These are phyloP conservation scores for Penicillium diatomitis DNA, from an alignment of 495 filamentous ascomycete species.

Conservation along the genomic window DNA sequence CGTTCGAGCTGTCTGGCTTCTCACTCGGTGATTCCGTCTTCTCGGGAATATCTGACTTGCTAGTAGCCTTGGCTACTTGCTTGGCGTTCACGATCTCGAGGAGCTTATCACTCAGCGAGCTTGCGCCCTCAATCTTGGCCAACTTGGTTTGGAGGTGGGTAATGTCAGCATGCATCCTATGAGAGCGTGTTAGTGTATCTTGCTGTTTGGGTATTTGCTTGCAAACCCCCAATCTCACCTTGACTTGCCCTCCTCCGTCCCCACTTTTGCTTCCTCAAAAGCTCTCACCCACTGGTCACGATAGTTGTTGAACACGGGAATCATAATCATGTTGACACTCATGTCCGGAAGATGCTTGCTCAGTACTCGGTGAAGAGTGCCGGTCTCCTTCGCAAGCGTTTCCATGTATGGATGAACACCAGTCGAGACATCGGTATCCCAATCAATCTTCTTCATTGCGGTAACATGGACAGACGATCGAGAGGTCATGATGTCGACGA, in stretches of 20 bases:
- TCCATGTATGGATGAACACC: constrained; percentile 75
- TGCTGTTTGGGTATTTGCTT: too few species aligned
- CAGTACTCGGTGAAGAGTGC: constrained; percentile 78
- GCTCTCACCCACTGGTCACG: constrained; percentile 72
- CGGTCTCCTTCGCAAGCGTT: constrained; percentile 79
- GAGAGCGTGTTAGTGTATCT: constrained; percentile 3
- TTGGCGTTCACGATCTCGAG: constrained; percentile 61
- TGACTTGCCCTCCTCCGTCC: constrained; percentile 56
- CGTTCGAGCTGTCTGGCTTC: constrained; percentile 5
- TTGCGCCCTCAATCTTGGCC: constrained; percentile 72
- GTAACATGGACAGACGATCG: constrained; percentile 63
- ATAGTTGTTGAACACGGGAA: constrained; percentile 80
- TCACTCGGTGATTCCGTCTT: constrained; percentile 7
- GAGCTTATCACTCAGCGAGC: constrained; percentile 58
- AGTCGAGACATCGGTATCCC: constrained; percentile 45
- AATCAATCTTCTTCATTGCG: constrained; percentile 66
- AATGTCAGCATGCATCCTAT: constrained; percentile 72
- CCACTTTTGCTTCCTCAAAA: constrained; percentile 56
- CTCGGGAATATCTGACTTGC: neutral
- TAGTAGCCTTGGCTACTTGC: constrained; percentile 13
- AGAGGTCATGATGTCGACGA: constrained; percentile 90
- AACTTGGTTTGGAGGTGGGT: constrained; percentile 66
- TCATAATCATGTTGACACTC: constrained; percentile 78
- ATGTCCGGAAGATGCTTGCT: constrained; percentile 74
- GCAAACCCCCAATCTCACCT: constrained; percentile 46